These are phyloP conservation scores for Aspergillus heteromorphus DNA, from an alignment of 495 filamentous ascomycete genomes.

Conservation along the genomic window DNA sequence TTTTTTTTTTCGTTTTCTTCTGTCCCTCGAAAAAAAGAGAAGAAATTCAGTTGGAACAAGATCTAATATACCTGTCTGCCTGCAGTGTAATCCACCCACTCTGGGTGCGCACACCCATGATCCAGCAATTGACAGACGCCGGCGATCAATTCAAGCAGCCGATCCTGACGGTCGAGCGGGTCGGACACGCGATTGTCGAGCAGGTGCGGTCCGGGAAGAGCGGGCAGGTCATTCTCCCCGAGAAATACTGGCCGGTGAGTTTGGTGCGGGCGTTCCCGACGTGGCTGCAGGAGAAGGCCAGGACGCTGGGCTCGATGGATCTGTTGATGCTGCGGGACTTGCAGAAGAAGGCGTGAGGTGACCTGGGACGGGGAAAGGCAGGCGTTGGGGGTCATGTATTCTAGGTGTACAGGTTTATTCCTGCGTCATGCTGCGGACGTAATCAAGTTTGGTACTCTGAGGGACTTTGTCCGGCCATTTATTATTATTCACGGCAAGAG, in stretches of 20 bases:
- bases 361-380: background rate
- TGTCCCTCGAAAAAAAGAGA: background rate
- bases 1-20: background rate
- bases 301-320: conserved; percentile 23
- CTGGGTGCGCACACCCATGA: conserved; percentile 45
- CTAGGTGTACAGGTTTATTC: background rate
- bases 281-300: conserved; percentile 37
- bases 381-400: background rate
- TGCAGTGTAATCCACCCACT: conserved; percentile 38
- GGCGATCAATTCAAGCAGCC: conserved; percentile 33
- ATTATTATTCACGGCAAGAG: no score
- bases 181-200: conserved; percentile 34
- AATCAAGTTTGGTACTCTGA: no score
- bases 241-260: conserved; percentile 15
- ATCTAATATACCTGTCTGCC: background rate
- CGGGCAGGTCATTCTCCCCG: conserved; percentile 37
- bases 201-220: conserved; percentile 40
- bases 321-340: conserved; percentile 16
- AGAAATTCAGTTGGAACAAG: background rate
- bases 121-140: conserved; percentile 33
- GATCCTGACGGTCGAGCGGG: conserved; percentile 31
- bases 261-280: conserved; percentile 33
- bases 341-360: background rate
- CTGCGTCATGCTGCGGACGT: background rate
- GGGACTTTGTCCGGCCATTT: background rate